Evolutionary conservation across 345 rosid species (phyloP).

Genomic region (Mallotus nudiflorus): DNA sequence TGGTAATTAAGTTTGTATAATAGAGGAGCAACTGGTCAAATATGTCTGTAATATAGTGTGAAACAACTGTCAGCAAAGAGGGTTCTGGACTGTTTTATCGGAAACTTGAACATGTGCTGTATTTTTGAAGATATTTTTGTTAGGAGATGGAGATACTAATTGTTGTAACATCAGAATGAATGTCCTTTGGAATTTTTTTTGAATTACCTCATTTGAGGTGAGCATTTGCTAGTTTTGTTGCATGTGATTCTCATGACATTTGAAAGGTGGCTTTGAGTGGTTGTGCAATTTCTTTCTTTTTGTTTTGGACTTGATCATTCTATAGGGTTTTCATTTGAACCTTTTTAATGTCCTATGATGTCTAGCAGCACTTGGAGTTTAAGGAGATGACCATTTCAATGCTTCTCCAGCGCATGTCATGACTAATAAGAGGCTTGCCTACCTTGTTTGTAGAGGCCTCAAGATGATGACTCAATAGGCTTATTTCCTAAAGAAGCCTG

Average conservation of each 20-base stretch:
- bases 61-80: background rate
- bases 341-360: conserved; percentile 1
- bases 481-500: conserved; percentile 2
- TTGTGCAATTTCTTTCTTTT: background rate
- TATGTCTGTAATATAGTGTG: background rate
- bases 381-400: conserved; percentile 16
- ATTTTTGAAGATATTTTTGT: background rate
- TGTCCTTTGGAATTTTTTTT: background rate
- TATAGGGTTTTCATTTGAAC: conserved; percentile 3
- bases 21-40: background rate
- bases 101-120: background rate
- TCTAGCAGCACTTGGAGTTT: conserved; percentile 16
- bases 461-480: conserved; percentile 16
- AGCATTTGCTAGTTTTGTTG: background rate
- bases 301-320: background rate
- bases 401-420: conserved; percentile 11
- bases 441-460: conserved; percentile 22
- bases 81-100: background rate
- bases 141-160: background rate
- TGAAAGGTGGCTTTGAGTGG: background rate
- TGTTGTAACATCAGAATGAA: background rate
- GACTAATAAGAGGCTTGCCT: conserved; percentile 15
- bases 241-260: background rate
- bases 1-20: background rate
- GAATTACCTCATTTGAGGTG: background rate